Conservation (phyloP, 345 rosid species). For the Combretum micranthum region DNA sequence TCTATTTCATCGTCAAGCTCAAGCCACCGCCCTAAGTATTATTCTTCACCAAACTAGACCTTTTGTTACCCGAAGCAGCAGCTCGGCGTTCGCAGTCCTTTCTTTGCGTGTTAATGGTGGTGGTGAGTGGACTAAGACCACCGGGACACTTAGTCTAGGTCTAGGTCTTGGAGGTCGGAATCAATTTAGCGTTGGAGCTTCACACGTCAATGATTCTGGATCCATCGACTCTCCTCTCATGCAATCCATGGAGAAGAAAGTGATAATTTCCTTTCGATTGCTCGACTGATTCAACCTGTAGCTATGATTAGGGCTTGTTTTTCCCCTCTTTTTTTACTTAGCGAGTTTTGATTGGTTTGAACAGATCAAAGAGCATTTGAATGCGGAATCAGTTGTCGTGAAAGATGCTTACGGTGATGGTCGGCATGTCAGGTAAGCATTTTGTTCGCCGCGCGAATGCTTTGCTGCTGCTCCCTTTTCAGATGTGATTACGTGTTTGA, state of each 20-base stretch:
- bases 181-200: slow-evolving; percentile 41
- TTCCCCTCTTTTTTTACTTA: slow-evolving; percentile 1
- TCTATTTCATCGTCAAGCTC: slow-evolving; percentile 7
- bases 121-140: not conserved
- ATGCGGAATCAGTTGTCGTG: slow-evolving; percentile 75
- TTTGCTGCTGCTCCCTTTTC: not conserved
- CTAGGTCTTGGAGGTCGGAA: slow-evolving; percentile 1
- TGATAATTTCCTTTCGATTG: slow-evolving; percentile 13
- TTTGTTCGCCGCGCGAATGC: not conserved
- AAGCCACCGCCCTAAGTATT: not conserved
- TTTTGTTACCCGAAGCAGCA: not conserved
- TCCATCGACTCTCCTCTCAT: slow-evolving; percentile 80
- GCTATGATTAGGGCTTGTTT: not conserved
- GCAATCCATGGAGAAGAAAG: slow-evolving; percentile 91
- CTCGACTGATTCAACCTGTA: not conserved
- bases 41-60: not conserved
- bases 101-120: not conserved
- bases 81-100: too few relatives aligned
- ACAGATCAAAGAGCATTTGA: slow-evolving; percentile 73
- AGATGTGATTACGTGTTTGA: not conserved
- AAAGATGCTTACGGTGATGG: slow-evolving; percentile 96
- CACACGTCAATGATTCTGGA: slow-evolving; percentile 75
- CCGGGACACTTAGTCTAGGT: too few relatives aligned
- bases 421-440: slow-evolving; percentile 77
- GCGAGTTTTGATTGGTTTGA: not conserved